Base-by-base conservation (phyloP, 2,329 filamentous ascomycete genomes). In the Pseudopyrenochaeta lycopersici region DNA sequence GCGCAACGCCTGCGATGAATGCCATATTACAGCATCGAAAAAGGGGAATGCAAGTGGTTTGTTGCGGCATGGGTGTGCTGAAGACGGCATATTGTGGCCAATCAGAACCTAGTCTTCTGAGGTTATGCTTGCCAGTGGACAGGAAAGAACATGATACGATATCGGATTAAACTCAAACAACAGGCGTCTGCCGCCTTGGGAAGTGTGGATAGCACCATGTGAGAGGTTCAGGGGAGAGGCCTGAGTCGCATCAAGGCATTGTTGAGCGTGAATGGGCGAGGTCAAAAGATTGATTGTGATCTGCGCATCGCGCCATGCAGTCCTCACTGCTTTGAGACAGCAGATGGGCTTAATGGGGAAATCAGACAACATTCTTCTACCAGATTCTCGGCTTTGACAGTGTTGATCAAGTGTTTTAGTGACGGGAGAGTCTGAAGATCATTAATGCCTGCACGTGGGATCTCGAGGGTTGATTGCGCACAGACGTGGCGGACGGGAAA, bases 401-500 rank as follows among this genome's bases (percentile, higher is more conserved):
- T 36, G 50, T 38, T 41, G 52, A 61, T 62, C 54, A 56, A 52
- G 15, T 49, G n/a, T 15, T n/a, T 30, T 48, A 49, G 35, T 45
- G 31, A 35, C 18, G 21, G 32, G 38, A 39, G 44, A 46, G 7
- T n/a, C 33, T 49, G 52, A 31, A 29, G 46, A 52, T 56, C 33
- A 20, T 46, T 38, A 40, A 51, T 52, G 46, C 15, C 29, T 32
- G 46, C 56, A 57, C 56, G 53, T 59, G 40, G 53, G 53, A 43
- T 54, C 14, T 31, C 23, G 30, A 43, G 33, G 10, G 36, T 42
- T 52, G 49, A 43, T 47, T 44, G 44, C 29, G 52, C 52, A 54
- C 46, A 42, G 47, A 54, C 52, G 46, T 50, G 52, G 46, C 49
- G 53, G 52, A 49, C 54, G 56, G 49, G 46, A 58, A n/a, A 58